A percentile compares a stretch with the other conserved stretches of the same genome.
Evolutionary conservation across 352 stramenopile genomes (phyloP).

Genomic region (Phytophthora pseudosyringae): DNA sequence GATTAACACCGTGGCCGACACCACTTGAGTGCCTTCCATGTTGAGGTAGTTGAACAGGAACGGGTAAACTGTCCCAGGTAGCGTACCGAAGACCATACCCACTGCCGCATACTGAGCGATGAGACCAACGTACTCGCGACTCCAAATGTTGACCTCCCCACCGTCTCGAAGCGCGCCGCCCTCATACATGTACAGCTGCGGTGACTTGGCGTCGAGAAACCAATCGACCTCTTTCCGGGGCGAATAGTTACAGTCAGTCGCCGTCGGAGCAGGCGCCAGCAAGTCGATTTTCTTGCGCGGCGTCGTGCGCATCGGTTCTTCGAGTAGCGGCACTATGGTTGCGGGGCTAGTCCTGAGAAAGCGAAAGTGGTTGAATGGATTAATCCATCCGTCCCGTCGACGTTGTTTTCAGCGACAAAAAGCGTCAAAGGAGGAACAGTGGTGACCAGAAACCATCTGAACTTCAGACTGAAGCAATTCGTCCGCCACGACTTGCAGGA

Average conservation of each 20-base stretch:
- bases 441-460: conserved; percentile 20
- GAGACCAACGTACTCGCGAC: conserved; percentile 47
- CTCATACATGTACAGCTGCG: conserved; percentile 20
- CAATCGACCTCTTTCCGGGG: conserved; percentile 24
- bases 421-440: background rate
- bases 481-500: conserved; percentile 16
- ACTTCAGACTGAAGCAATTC: too few species aligned
- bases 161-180: conserved; percentile 26
- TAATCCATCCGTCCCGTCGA: too few species aligned
- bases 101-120: conserved; percentile 49
- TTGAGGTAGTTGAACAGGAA: conserved; percentile 56
- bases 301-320: conserved; percentile 18
- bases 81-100: conserved; percentile 46
- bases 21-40: conserved; percentile 48
- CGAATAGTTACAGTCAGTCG: conserved; percentile 8
- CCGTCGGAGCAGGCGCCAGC: conserved; percentile 8
- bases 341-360: conserved; percentile 3
- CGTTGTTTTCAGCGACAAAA: conserved; percentile 11
- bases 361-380: conserved; percentile 14
- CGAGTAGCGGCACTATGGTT: conserved; percentile 32
- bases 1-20: conserved; percentile 43
- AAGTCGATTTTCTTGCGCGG: conserved; percentile 25
- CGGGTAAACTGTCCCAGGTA: conserved; percentile 53
- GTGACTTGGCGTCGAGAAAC: conserved; percentile 23
- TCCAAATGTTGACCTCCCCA: conserved; percentile 39